These are phyloP conservation scores for Coix lacrymajobi DNA, from an alignment of 176 grass and related monocot genomes.

Conservation along the genomic window DNA sequence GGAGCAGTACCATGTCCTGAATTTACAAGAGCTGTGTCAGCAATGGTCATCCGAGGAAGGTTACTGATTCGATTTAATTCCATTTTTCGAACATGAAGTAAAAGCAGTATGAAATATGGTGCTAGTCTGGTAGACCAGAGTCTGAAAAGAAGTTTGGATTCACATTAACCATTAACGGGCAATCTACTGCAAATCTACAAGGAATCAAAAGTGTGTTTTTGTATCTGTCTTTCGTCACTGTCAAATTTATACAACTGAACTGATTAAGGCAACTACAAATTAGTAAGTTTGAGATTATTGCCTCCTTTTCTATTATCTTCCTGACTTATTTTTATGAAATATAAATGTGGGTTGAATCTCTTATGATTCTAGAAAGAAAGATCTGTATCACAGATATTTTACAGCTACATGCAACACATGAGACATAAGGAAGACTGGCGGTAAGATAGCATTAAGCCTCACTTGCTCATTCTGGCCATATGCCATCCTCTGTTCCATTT, in stretches of 20 bases:
- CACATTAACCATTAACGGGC: not conserved
- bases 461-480: constrained; percentile 75
- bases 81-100: not conserved
- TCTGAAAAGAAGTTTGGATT: not conserved
- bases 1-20: constrained; percentile 97
- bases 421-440: not conserved
- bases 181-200: not conserved
- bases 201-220: not conserved
- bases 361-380: not conserved
- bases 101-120: not conserved
- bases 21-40: constrained; percentile 5
- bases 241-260: not conserved
- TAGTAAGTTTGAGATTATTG: not conserved
- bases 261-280: not conserved
- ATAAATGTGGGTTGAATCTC: not conserved
- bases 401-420: not conserved
- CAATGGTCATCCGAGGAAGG: not conserved
- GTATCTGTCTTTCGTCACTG: not conserved
- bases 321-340: not conserved
- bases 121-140: too few relatives aligned
- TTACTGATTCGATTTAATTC: not conserved
- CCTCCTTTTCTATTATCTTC: not conserved
- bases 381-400: not conserved
- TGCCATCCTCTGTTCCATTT: constrained; percentile 78
- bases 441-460: not conserved